Evolutionary conservation across 2,329 filamentous ascomycete genomes (phyloP), one percentile per base, ranked within the genome.

Genomic region (Xylariaceae sp.): DNA sequence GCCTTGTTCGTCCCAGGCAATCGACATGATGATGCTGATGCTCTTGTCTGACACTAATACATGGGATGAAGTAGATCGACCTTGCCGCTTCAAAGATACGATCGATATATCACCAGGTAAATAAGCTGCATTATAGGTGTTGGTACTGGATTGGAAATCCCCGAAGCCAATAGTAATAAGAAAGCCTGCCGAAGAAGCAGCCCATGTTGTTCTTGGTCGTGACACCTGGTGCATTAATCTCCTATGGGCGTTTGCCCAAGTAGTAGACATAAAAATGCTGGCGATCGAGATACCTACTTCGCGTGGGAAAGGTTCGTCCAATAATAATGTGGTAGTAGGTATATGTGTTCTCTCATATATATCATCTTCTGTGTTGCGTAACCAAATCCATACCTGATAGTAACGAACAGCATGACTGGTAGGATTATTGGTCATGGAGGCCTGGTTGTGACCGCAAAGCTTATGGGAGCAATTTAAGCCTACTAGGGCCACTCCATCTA

Each of bases 401-500:
- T 29, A 40, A 3, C 50, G 48, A 11, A 0, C 9, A 32, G 53
- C 13, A n/a, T n/a, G n/a, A n/a, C n/a, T n/a, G n/a, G n/a, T n/a
- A n/a, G n/a, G n/a, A n/a, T 7, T n/a, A 2, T 6, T 45, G 13
- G 2, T 16, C 9, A 27, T 26, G 7, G 20, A 9, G 4, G 6
- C 27, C 4, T 11, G 5, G 9, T 8, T 29, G 4, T 16, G n/a
- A 4, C n/a, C 8, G 20, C 13, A 26, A 27, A 64, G 21, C 16
- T 64, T 57, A 5, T 37, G 37, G 0, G 50, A 23, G 20, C 64
- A 66, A 11, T 65, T 65, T 0, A 66, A 10, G 0, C 53, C 56
- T 0, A 45, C 53, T 0, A 64, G 3, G 6, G 56, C 15, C 3
- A 54, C 13, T 0, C 37, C 30, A 1, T 1, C 0, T 0, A 36